Percentiles rank a stretch among this genome's conserved stretches.
Evolutionary conservation across 306 rosid species (phyloP).

Genomic region (Prinsepia uniflora): DNA sequence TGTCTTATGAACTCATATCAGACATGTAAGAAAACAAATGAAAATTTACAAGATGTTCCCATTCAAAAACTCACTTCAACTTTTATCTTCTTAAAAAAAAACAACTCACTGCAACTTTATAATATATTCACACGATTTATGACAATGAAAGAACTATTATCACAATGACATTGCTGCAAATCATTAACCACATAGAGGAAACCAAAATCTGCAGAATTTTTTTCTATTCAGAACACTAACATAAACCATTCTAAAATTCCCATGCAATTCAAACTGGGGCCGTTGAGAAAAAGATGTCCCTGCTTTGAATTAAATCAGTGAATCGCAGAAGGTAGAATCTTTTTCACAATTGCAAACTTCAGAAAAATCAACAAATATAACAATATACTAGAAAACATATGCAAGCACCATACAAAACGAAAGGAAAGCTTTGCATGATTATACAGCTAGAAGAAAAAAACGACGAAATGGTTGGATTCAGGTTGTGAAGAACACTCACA

Average conservation of each 20-base stretch:
- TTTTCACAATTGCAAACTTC: neutral
- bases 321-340: neutral
- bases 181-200: neutral
- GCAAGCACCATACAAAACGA: neutral
- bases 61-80: neutral
- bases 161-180: constrained; percentile 10
- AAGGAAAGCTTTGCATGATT: constrained; percentile 6
- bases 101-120: neutral
- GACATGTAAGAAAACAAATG: neutral
- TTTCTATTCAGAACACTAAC: neutral
- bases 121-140: neutral
- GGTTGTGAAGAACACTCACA: constrained; percentile 44
- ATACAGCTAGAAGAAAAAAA: constrained; percentile 16
- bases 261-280: neutral
- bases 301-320: neutral
- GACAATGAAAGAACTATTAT: neutral
- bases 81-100: neutral
- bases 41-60: neutral
- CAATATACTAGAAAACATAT: neutral
- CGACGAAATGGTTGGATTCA: constrained; percentile 6
- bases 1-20: neutral
- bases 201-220: constrained; percentile 15
- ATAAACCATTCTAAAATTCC: neutral
- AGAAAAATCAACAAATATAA: constrained; percentile 20
- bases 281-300: neutral